Percentiles rank a stretch among this genome's conserved stretches.
Conservation (phyloP, 2,329 filamentous ascomycete species). For the Botrytis fabae region DNA sequence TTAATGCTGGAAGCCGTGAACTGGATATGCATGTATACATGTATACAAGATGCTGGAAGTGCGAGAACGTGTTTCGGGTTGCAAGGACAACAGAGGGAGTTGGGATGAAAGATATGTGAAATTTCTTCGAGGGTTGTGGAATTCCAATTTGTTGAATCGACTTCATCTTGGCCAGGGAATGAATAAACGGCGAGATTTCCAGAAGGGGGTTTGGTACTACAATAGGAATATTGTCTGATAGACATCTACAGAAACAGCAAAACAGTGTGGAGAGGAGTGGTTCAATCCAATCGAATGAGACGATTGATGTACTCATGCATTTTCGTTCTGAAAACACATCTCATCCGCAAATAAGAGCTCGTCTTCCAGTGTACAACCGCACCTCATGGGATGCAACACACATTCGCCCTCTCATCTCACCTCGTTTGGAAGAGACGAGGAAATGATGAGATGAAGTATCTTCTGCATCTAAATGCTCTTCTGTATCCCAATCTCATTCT, state of each 20-base stretch:
- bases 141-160: not conserved
- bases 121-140: no score
- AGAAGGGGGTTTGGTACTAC: not conserved
- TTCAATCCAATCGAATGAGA: not conserved
- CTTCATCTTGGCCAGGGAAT: not conserved
- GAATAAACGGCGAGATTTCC: not conserved
- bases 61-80: not conserved
- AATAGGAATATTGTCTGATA: not conserved
- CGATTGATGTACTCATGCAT: fast-evolving
- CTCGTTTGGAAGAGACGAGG: not conserved
- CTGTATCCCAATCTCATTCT: not conserved
- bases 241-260: not conserved
- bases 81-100: not conserved
- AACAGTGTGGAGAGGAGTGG: not conserved
- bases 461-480: not conserved
- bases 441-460: not conserved
- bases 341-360: not conserved
- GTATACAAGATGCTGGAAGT: not conserved
- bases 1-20: not conserved
- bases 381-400: not conserved
- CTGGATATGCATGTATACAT: not conserved
- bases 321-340: not conserved
- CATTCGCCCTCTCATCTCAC: not conserved
- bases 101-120: not conserved
- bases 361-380: not conserved